Conservation (phyloP, 768 basidiomycete genomes). For the Tulasnella sp. region DNA sequence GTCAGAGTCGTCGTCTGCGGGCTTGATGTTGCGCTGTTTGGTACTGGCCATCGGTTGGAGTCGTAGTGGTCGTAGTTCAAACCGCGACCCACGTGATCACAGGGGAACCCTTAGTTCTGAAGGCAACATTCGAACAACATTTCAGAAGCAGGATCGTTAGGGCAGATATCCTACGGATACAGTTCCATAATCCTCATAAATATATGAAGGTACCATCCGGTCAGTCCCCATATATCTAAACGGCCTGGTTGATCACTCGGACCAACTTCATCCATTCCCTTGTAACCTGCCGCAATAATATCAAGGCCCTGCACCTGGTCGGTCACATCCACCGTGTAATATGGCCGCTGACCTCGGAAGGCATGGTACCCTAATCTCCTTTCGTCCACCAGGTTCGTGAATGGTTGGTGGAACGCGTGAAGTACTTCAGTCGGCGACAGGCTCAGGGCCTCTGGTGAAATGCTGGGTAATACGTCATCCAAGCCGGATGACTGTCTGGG, state of each 20-base stretch:
- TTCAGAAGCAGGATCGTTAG: too few species aligned
- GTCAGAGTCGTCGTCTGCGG: conserved; percentile 14
- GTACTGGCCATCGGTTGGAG: too few species aligned
- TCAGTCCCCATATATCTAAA: conserved; percentile 71
- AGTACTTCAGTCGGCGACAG: conserved; percentile 52
- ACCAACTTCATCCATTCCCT: conserved; percentile 26
- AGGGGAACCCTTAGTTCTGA: too few species aligned
- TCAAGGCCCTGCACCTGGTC: conserved; percentile 33
- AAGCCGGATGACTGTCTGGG: background rate
- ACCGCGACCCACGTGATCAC: too few species aligned
- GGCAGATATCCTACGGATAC: background rate
- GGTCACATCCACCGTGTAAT: conserved; percentile 56
- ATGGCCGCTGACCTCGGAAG: conserved; percentile 47
- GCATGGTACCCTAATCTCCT: conserved; percentile 37
- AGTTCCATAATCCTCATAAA: conserved; percentile 33
- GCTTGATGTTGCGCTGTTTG: background rate
- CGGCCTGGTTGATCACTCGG: conserved; percentile 30
- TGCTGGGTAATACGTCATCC: conserved; percentile 41
- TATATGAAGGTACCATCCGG: conserved; percentile 65
- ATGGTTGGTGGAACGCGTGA: conserved; percentile 56
- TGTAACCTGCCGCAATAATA: conserved; percentile 17
- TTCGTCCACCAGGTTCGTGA: conserved; percentile 38
- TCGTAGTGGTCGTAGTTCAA: too few species aligned
- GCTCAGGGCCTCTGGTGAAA: conserved; percentile 40
- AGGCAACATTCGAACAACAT: too few species aligned